Percentiles rank a stretch among this genome's conserved stretches.
phyloP scores from a whole-genome alignment of 139 green algal genomes.

The Gonium pectorale region DNA sequence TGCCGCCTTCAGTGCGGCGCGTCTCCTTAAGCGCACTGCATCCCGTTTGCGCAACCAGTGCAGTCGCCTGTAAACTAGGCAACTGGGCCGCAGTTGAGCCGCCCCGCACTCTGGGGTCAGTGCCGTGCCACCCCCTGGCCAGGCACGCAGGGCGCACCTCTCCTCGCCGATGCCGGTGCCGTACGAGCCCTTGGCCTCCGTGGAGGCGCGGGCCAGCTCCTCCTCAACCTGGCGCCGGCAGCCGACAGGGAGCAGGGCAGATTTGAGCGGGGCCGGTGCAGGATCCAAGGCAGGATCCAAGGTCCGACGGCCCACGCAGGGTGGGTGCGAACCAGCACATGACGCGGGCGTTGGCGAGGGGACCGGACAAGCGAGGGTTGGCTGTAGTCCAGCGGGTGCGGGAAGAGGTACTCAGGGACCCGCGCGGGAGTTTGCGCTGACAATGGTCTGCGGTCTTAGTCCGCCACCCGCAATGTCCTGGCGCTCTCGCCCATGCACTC shows the following conservation, averaged over 20 bases:
- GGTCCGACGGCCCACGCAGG: neutral
- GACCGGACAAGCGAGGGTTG: neutral
- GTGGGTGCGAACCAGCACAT: neutral
- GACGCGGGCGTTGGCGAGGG: neutral
- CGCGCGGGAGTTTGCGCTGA: neutral
- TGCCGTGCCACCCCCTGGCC: neutral
- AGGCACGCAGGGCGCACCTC: constrained; percentile 52
- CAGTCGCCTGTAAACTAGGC: too few species aligned
- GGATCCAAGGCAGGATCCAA: too few species aligned
- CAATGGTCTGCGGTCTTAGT: neutral
- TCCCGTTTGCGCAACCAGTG: too few species aligned
- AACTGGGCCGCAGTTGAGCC: too few species aligned
- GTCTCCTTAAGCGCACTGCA: too few species aligned
- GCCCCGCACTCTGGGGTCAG: too few species aligned
- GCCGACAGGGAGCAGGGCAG: too few species aligned
- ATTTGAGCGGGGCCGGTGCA: neutral
- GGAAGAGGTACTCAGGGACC: too few species aligned
- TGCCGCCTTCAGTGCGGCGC: too few species aligned
- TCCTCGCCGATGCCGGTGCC: constrained; percentile 75
- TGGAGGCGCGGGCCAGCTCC: constrained; percentile 55
- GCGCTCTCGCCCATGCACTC: neutral
- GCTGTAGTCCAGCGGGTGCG: too few species aligned
- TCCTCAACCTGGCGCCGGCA: constrained; percentile 37
- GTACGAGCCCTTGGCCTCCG: constrained; percentile 69
- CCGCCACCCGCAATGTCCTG: neutral